Percentiles rank a stretch among this genome's conserved stretches.
These are phyloP conservation scores for Talaromyces sp. DNA, from an alignment of 2,329 filamentous ascomycete genomes.

Conservation along the genomic window DNA sequence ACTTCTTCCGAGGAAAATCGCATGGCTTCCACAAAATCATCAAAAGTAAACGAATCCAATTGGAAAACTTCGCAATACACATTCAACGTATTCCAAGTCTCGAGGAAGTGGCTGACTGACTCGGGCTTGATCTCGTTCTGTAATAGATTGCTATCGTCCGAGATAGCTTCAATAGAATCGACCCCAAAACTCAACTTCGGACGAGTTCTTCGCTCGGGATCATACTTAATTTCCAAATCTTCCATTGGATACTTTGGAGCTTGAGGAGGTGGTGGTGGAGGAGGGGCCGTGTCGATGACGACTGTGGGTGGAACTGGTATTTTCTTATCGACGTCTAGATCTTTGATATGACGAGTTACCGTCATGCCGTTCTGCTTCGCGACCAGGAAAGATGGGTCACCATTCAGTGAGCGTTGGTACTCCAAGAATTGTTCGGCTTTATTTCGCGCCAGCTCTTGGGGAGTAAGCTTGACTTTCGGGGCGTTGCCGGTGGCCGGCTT, in stretches of 20 bases:
- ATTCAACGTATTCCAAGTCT: constrained; percentile 95
- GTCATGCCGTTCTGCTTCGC: constrained; percentile 24
- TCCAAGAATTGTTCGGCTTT: constrained; percentile 49
- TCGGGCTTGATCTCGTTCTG: constrained; percentile 65
- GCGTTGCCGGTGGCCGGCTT: constrained; percentile 67
- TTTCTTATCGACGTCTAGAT: constrained; percentile 34
- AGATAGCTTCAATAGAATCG: constrained; percentile 56
- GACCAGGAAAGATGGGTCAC: constrained; percentile 41
- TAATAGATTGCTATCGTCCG: constrained; percentile 46
- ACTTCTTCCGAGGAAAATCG: constrained; percentile 68
- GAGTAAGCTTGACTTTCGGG: constrained; percentile 56
- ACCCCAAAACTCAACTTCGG: constrained; percentile 77
- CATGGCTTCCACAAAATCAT: constrained; percentile 90
- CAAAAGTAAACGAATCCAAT: constrained; percentile 94
- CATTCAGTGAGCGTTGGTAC: constrained; percentile 46
- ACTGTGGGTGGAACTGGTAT: constrained; percentile 32
- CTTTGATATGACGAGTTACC: constrained; percentile 31
- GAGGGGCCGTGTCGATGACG: constrained; percentile 49
- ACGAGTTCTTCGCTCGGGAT: constrained; percentile 60
- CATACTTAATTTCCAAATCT: constrained; percentile 75
- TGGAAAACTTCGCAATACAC: constrained; percentile 96
- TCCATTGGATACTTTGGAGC: constrained; percentile 93
- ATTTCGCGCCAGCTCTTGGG: constrained; percentile 46
- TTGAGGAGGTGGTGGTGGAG: constrained; percentile 66
- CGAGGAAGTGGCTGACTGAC: constrained; percentile 78